Base-by-base conservation (phyloP, 768 basidiomycete genomes). In the Pleurotus giganteus region DNA sequence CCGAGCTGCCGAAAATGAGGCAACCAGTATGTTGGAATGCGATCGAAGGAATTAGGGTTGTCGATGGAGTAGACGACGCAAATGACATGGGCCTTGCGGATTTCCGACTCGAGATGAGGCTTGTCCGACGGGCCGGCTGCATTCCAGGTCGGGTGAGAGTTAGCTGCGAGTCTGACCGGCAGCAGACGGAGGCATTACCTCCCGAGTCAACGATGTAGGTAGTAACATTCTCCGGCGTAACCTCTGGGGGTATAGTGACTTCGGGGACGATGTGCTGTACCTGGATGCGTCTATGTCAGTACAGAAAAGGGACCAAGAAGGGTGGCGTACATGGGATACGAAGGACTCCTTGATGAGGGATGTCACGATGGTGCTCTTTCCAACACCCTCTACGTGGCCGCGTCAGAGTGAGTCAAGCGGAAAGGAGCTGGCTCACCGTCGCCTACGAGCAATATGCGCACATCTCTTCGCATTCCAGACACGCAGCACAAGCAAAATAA, bases 131-230 rank as follows among this genome's bases (percentile, higher is more conserved):
- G 87, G 28, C 89, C 85, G 55, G 92, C 95, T 98, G 61, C 19
- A 27, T 45, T 29, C 57, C 56, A 54, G 47, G 50, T 41, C 27
- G 26, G 23, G 26, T 47, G 37, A 54, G 49, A 31, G 39, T 46
- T 23, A 53, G 19, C 21, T 21, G 46, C 50, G 28, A 17, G 23
- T 41, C 47, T 34, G 31, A 47, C 31, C 29, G 21, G n/a, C 19
- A 77, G 85, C 58, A 26, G 28, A 23, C 26, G 13, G 19, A 26
- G n/a, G 47, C 54, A 15, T 43, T 64, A 94, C 96, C 88, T 69
- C 95, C 95, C 46, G 96, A 94, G 72, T 99, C 96, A 51, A 98
- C 91, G 58, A 99, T 98, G 67, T 95, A 92, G 3, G 95, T 98
- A 1, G 96, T 98, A 36, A 99, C 93, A 67, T 97, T 94, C 74